A percentile compares a stretch with the other conserved stretches of the same genome.
Conservation (phyloP, 2,329 filamentous ascomycete species). For the Pseudogymnoascus sp. region DNA sequence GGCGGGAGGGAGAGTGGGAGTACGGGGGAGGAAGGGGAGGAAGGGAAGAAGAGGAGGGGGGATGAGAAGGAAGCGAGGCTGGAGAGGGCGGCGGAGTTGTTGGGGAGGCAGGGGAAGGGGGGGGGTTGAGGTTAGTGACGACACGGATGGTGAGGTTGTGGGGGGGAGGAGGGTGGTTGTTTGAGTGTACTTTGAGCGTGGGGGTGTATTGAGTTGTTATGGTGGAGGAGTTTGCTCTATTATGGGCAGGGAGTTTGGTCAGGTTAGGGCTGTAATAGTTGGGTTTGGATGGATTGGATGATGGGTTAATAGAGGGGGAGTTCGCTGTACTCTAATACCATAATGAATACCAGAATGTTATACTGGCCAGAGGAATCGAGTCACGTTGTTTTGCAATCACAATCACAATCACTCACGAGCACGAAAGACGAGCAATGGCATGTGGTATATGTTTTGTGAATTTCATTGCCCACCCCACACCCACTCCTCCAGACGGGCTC, state of each 20-base stretch:
- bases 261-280: background rate
- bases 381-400: background rate
- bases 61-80: constrained; percentile 24
- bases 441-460: constrained; percentile 20
- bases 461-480: background rate
- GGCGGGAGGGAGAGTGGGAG: constrained; percentile 22
- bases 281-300: background rate
- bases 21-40: constrained; percentile 32
- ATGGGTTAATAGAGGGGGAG: background rate
- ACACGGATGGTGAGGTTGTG: background rate
- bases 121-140: background rate
- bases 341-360: background rate
- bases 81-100: constrained; percentile 32
- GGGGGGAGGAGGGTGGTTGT: background rate
- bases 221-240: no score
- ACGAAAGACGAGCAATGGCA: constrained; percentile 1
- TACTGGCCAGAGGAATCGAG: background rate
- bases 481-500: constrained; percentile 15
- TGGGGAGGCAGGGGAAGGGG: constrained; percentile 18
- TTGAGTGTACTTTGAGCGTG: background rate
- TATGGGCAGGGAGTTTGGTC: background rate
- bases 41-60: constrained; percentile 22
- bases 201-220: background rate
- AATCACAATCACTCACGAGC: background rate
- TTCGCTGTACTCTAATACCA: background rate